Base-by-base conservation (phyloP, 805 yeast genomes). In the Cyberlindnera lachancei region DNA sequence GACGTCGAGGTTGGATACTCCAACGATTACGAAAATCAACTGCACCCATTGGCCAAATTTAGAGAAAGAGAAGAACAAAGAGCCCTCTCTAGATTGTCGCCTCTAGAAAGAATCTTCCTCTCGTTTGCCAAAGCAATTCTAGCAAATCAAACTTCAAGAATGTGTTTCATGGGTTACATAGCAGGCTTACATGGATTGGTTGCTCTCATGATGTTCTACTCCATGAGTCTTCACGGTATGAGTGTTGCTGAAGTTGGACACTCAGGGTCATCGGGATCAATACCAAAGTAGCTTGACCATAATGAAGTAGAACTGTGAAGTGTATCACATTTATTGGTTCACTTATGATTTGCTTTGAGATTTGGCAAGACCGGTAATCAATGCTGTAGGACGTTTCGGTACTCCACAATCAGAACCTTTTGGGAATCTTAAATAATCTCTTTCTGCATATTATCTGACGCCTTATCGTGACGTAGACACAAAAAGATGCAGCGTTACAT, bases 1-100 rank as follows among this genome's bases (percentile, higher is more conserved):
- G 46, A 33, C 18, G 51, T 55, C 12, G 94, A 82, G 46, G 65
- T 68, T 20, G 37, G 38, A 17, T 79, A 81, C 52, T 73, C 72
- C 28, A 63, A 68, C 19, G 69, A 58, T 30, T 87, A 83, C 59
- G 95, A 86, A 45, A 77, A 79, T 31, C 79, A 78, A 30, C 60
- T 86, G 28, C 87, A 86, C 45, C 94, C 95, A 20, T 74, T 87
- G 38, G 90, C 83, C 44, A 81, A 75, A 47, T 84, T 90, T 57
- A 71, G 94, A 46, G 70, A 76, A 27, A 63, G 75, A 41, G 96
- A 86, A 51, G 73, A 81, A 22, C 86, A 80, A 46, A 65, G 95
- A 43, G 78, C 82, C 29, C 68, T 70, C 31, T 74, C 87, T 7
- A 70, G 73, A 29, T 64, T 87, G 53, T 76, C 88, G 2, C 82